Conservation (phyloP, 176 grass and related monocot species). For the Oryza meridionalis region DNA sequence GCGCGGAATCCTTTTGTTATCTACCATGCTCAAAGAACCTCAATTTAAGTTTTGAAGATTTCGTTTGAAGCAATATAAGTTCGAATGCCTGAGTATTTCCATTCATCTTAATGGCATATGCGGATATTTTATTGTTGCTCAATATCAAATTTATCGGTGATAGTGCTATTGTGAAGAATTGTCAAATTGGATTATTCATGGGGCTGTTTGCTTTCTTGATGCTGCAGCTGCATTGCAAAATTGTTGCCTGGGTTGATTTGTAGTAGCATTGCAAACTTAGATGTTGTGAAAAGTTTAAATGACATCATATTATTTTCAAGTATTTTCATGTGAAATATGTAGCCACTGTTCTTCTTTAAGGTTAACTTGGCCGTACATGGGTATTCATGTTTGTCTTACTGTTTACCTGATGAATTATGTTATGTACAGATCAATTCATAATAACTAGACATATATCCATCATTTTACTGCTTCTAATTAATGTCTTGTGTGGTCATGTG, state of each 20-base stretch:
- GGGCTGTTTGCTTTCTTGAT: slow-evolving; percentile 18
- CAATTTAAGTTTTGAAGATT: slow-evolving; percentile 5
- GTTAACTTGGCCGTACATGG: background rate
- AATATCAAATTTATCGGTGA: background rate
- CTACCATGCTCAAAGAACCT: slow-evolving; percentile 33
- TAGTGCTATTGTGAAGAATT: slow-evolving; percentile 1
- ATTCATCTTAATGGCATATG: slow-evolving; percentile 10
- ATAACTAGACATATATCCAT: slow-evolving; percentile 5
- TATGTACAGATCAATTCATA: background rate
- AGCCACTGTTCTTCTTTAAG: slow-evolving; percentile 3
- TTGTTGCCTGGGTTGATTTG: slow-evolving; percentile 12
- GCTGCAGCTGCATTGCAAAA: background rate
- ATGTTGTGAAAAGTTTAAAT: background rate
- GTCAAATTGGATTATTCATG: background rate
- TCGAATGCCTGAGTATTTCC: slow-evolving; percentile 9
- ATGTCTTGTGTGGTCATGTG: background rate
- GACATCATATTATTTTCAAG: no score
- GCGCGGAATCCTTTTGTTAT: background rate
- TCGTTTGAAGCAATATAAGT: slow-evolving; percentile 12
- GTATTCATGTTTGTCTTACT: background rate
- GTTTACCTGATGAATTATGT: slow-evolving; percentile 11
- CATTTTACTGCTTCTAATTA: background rate
- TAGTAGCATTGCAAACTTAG: slow-evolving; percentile 9
- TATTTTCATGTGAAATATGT: slow-evolving; percentile 2
- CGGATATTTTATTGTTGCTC: slow-evolving; percentile 10